phyloP scores from a whole-genome alignment of 164 flowering plant species.

The Piper betle region DNA sequence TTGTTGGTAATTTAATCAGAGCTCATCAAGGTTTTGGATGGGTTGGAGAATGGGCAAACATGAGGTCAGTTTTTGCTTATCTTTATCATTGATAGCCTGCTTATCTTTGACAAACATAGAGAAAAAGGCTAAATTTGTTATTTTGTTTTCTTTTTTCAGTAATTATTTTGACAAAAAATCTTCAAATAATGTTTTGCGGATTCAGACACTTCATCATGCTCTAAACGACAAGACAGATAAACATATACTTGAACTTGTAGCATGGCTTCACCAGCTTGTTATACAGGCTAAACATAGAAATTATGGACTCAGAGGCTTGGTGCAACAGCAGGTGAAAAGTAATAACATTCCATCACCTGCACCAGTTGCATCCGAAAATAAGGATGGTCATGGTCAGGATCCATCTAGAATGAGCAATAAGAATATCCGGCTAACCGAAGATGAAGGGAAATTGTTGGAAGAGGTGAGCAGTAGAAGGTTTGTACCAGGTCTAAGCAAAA shows the following conservation, averaged over 20 bases:
- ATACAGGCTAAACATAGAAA: conserved; percentile 41
- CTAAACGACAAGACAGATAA: conserved; percentile 74
- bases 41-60: conserved; percentile 99
- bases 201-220: conserved; percentile 91
- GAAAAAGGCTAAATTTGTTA: not conserved
- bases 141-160: conserved; percentile 3
- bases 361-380: conserved; percentile 5
- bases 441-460: conserved; percentile 74
- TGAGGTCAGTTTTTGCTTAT: conserved; percentile 44
- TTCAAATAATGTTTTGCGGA: conserved; percentile 48
- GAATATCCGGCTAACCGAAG: conserved; percentile 26
- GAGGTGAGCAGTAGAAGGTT: conserved; percentile 57
- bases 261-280: conserved; percentile 87
- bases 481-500: conserved; percentile 83
- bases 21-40: conserved; percentile 99
- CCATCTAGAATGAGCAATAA: conserved; percentile 15
- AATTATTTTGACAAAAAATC: conserved; percentile 26
- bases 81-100: not conserved
- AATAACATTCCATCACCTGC: conserved; percentile 22
- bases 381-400: conserved; percentile 16
- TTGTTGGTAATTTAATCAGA: conserved; percentile 26
- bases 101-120: not conserved
- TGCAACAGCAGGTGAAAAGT: conserved; percentile 58
- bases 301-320: conserved; percentile 49
- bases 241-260: conserved; percentile 65